Percentiles rank a stretch among this genome's conserved stretches.
These are phyloP conservation scores for Climacium dendroides DNA, from an alignment of 225 moss, liverwort and hornwort genomes.

Conservation along the genomic window DNA sequence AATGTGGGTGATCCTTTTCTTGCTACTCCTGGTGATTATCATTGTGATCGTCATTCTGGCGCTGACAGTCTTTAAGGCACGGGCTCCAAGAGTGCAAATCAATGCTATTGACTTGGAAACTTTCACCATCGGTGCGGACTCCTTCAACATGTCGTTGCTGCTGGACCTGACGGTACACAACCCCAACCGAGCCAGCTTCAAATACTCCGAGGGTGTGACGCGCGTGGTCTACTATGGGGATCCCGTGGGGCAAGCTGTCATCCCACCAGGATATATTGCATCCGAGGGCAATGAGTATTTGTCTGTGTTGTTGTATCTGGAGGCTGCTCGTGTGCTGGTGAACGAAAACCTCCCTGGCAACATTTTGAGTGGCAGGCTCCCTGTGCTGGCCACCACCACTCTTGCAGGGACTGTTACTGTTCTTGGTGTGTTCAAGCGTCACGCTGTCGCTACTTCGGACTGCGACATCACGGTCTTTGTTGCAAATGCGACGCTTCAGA, in stretches of 20 bases:
- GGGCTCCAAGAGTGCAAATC: conserved; percentile 8
- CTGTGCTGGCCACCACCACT: conserved; percentile 9
- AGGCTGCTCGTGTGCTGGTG: conserved; percentile 13
- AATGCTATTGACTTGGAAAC: conserved; percentile 23
- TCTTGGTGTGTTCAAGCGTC: conserved; percentile 19
- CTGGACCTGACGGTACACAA: conserved; percentile 29
- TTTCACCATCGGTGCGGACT: not conserved
- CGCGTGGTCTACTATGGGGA: conserved; percentile 16
- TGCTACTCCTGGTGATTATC: not conserved
- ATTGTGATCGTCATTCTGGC: not conserved
- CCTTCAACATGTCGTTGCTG: conserved; percentile 19
- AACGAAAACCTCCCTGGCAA: not conserved
- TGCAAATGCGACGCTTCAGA: conserved; percentile 27
- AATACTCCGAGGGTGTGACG: conserved; percentile 13
- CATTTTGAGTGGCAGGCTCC: conserved; percentile 5
- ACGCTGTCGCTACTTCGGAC: conserved; percentile 5
- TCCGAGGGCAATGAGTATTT: conserved; percentile 6
- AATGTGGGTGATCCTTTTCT: not conserved
- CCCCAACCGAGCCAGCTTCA: conserved; percentile 24
- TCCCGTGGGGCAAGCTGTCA: conserved; percentile 7
- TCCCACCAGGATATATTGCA: conserved; percentile 6
- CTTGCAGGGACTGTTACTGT: conserved; percentile 8
- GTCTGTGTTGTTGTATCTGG: conserved; percentile 16
- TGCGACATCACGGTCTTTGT: conserved; percentile 18
- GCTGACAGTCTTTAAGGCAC: conserved; percentile 22